These are phyloP conservation scores for Starmerella sp. DNA, from an alignment of 805 yeast genomes.

Conservation along the genomic window DNA sequence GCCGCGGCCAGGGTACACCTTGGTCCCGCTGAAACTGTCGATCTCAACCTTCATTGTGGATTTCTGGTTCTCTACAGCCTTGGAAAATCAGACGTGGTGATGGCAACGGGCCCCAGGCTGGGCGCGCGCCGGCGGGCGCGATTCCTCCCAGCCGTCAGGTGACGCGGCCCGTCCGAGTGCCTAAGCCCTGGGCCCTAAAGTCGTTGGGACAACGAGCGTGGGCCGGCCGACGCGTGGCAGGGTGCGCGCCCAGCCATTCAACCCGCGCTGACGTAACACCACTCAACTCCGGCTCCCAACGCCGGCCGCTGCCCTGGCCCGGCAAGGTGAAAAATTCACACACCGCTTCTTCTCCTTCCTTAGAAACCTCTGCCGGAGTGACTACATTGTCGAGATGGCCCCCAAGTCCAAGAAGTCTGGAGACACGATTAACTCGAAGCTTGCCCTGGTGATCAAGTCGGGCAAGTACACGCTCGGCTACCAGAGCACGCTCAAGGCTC, in stretches of 20 bases:
- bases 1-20: slow-evolving; percentile 99
- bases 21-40: slow-evolving; percentile 98
- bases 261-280: background rate
- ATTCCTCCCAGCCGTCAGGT: slow-evolving; percentile 1
- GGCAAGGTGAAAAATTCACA: slow-evolving; percentile 6
- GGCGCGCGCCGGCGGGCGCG: background rate
- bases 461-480: slow-evolving; percentile 99
- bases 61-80: slow-evolving; percentile 4
- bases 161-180: background rate
- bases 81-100: slow-evolving; percentile 6
- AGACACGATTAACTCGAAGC: slow-evolving; percentile 95
- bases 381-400: slow-evolving; percentile 93
- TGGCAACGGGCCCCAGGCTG: slow-evolving; percentile 2
- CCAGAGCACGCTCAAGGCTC: slow-evolving; percentile 96
- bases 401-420: slow-evolving; percentile 82
- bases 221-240: background rate
- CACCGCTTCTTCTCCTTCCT: background rate
- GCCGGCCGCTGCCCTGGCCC: background rate
- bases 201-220: background rate
- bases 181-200: slow-evolving; percentile 13
- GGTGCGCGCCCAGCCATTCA: background rate
- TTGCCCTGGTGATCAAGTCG: slow-evolving; percentile 95
- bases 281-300: background rate
- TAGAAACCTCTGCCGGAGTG: slow-evolving; percentile 62
- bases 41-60: slow-evolving; percentile 91